Evolutionary conservation across 768 basidiomycete genomes (phyloP).

Genomic region (Amanita subjunquillea): DNA sequence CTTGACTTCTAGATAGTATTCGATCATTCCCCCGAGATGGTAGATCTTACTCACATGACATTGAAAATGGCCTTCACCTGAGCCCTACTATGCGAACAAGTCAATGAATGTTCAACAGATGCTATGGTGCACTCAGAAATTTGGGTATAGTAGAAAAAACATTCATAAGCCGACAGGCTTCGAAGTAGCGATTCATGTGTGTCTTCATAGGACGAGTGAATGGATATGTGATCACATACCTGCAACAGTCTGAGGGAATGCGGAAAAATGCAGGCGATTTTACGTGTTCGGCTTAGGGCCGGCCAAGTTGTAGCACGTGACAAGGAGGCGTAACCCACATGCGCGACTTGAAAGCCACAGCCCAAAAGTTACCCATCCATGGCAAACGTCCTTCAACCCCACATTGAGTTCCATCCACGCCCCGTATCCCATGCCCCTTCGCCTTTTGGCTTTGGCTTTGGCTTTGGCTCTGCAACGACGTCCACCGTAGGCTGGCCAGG

Average conservation of each 20-base stretch:
- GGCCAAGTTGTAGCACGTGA: constrained; percentile 12
- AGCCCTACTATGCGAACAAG: constrained; percentile 6
- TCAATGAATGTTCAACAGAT: constrained; percentile 9
- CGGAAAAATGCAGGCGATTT: constrained; percentile 5
- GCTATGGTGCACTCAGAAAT: constrained; percentile 59
- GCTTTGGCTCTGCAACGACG: constrained; percentile 34
- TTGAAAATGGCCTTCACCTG: background rate
- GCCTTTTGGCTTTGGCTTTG: constrained; percentile 68
- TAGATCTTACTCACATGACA: constrained; percentile 18
- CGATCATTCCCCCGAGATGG: constrained; percentile 34
- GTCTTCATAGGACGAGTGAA: constrained; percentile 43
- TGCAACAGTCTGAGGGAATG: constrained; percentile 10
- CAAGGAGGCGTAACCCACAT: constrained; percentile 1
- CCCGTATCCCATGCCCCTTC: constrained; percentile 52
- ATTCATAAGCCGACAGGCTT: constrained; percentile 62
- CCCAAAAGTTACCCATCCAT: constrained; percentile 26
- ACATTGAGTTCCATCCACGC: constrained; percentile 52
- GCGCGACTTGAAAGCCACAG: constrained; percentile 2
- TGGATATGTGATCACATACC: constrained; percentile 18
- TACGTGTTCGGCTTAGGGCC: constrained; percentile 23
- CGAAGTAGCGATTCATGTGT: constrained; percentile 82
- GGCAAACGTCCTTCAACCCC: constrained; percentile 64
- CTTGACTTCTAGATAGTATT: constrained; percentile 82
- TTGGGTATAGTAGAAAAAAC: constrained; percentile 68
- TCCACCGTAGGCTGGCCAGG: constrained; percentile 41